phyloP scores from a whole-genome alignment of 768 basidiomycete genomes.

The Leucosporidium yakuticum region DNA sequence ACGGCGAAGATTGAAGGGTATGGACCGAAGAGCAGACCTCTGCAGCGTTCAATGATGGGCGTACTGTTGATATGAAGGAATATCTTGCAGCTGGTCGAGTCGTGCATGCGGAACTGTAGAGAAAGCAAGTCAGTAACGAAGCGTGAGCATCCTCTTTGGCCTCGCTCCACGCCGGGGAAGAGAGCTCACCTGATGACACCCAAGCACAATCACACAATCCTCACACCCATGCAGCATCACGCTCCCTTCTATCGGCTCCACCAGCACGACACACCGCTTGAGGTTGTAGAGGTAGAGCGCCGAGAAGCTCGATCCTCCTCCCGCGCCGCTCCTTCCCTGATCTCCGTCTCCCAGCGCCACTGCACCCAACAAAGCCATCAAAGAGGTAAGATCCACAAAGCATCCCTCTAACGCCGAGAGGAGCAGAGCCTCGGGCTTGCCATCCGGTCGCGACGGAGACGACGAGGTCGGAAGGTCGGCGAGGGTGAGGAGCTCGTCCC shows the following conservation, averaged over 20 bases:
- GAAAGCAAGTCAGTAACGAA: neutral
- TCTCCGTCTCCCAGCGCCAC: no score
- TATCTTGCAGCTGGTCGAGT: slow-evolving; percentile 58
- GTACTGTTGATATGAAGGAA: slow-evolving; percentile 63
- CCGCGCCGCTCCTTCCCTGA: no score
- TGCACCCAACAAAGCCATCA: no score
- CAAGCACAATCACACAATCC: slow-evolving; percentile 61
- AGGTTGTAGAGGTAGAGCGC: slow-evolving; percentile 64
- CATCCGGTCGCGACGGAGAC: no score
- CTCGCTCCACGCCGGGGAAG: no score
- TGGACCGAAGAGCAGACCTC: slow-evolving; percentile 55
- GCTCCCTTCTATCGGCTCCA: slow-evolving; percentile 64
- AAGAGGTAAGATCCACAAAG: slow-evolving; percentile 56
- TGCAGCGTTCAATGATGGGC: slow-evolving; percentile 74
- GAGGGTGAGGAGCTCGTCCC: neutral
- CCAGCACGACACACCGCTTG: slow-evolving; percentile 57
- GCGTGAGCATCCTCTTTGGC: neutral
- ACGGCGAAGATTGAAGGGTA: slow-evolving; percentile 50
- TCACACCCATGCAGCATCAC: slow-evolving; percentile 62
- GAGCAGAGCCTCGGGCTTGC: slow-evolving; percentile 49
- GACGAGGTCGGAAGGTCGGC: slow-evolving; percentile 29
- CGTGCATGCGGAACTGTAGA: slow-evolving; percentile 78
- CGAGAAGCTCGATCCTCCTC: slow-evolving; percentile 36
- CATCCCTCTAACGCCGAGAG: slow-evolving; percentile 64
- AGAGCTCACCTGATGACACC: slow-evolving; percentile 67